Conservation (phyloP, 2,329 filamentous ascomycete genomes). For the Claviceps sp. region DNA sequence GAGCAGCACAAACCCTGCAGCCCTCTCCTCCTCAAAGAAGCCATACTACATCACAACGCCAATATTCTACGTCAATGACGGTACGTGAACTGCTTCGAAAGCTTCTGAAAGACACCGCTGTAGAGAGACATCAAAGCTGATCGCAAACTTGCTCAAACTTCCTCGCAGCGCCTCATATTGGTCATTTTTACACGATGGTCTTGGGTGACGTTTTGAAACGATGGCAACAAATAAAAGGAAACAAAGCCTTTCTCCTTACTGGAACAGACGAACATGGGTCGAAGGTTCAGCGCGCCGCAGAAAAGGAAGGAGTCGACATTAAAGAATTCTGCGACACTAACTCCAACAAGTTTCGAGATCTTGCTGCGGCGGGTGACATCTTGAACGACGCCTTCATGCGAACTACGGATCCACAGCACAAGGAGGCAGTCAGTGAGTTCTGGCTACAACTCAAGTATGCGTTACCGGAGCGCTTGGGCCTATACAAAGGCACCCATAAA, state of each 20-base stretch:
- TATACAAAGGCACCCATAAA: conserved; percentile 76
- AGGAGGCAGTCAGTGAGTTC: conserved; percentile 74
- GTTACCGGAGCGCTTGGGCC: conserved; percentile 48
- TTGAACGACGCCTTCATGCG: conserved; percentile 80
- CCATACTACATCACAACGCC: conserved; percentile 93
- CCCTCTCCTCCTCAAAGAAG: conserved; percentile 33
- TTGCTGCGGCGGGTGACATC: conserved; percentile 58
- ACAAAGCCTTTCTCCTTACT: conserved; percentile 63
- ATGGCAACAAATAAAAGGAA: conserved; percentile 68
- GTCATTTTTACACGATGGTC: conserved; percentile 88
- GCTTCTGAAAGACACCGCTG: too few relatives aligned
- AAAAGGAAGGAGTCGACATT: conserved; percentile 53
- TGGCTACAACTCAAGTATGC: conserved; percentile 60
- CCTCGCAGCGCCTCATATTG: conserved; percentile 69
- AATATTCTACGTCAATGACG: conserved; percentile 97
- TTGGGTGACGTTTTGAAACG: conserved; percentile 83
- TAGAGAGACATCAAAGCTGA: background rate
- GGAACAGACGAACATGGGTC: conserved; percentile 96
- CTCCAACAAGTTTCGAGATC: conserved; percentile 61
- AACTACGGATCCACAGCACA: conserved; percentile 74
- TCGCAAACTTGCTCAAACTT: background rate
- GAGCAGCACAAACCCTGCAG: conserved; percentile 16
- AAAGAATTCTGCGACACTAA: conserved; percentile 84
- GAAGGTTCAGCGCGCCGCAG: conserved; percentile 86
- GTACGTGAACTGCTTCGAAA: conserved; percentile 28